These are phyloP conservation scores for Homolaphlyctis polyrhiza DNA, from an alignment of 371 early-diverging fungal species.

Conservation along the genomic window DNA sequence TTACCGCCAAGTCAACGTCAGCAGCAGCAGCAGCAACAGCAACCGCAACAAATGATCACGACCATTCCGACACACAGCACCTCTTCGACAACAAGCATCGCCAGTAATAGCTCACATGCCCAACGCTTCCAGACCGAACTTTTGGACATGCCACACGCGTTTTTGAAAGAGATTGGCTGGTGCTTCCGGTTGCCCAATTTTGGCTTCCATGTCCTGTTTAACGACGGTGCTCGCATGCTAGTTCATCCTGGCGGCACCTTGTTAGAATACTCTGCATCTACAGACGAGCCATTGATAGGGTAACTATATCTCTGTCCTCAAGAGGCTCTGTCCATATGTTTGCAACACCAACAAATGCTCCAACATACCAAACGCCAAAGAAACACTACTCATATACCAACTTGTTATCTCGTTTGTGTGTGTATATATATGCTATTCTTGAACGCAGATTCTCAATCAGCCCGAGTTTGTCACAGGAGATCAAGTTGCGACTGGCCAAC, in stretches of 20 bases:
- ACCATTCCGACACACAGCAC: no score
- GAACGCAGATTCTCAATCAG: neutral
- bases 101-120: no score
- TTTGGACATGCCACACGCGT: no score
- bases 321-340: no score
- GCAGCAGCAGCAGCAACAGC: no score
- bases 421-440: neutral
- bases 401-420: neutral
- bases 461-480: neutral
- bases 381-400: neutral
- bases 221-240: neutral
- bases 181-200: neutral
- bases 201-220: neutral
- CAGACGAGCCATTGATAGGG: neutral
- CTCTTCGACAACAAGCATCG: no score
- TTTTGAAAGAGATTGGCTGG: neutral
- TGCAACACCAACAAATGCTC: no score
- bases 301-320: no score
- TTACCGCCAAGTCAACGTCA: no score
- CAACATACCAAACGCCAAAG: no score
- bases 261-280: neutral
- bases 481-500: neutral
- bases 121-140: no score
- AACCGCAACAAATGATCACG: no score
- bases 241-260: neutral